Evolutionary conservation across 73 alveolate species (phyloP).

Genomic region (Paramecium pentaurelia): DNA sequence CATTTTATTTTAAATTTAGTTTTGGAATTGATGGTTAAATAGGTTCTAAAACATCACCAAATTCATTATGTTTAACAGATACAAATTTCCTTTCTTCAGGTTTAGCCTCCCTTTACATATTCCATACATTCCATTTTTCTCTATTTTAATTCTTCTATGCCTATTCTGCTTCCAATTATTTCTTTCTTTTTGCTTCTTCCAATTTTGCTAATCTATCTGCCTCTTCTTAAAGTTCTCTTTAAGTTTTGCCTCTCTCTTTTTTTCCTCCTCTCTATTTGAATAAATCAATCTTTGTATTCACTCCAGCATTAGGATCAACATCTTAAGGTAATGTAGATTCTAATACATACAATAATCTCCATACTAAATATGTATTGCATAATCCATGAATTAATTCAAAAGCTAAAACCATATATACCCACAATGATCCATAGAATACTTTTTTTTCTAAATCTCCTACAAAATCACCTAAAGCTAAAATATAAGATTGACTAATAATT

Average conservation of each 20-base stretch:
- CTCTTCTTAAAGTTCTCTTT: background rate
- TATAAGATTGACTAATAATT: background rate
- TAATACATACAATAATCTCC: slow-evolving; percentile 13
- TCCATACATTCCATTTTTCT: slow-evolving; percentile 51
- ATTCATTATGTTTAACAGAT: slow-evolving; percentile 13
- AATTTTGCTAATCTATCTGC: background rate
- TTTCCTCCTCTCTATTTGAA: background rate
- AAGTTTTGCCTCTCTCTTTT: background rate
- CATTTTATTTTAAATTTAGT: background rate
- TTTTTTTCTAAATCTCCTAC: slow-evolving; percentile 23
- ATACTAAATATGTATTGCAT: slow-evolving; percentile 5
- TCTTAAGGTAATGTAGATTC: background rate
- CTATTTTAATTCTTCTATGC: background rate
- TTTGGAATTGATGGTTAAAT: background rate
- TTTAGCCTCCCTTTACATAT: slow-evolving; percentile 17
- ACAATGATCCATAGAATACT: background rate
- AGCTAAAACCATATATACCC: background rate
- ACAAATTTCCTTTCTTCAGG: slow-evolving; percentile 34
- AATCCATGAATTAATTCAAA: background rate
- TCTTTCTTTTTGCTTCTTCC: background rate
- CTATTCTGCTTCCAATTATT: background rate
- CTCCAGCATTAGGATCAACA: slow-evolving; percentile 28
- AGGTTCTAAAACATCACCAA: background rate
- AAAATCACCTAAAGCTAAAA: background rate
- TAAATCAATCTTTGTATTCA: slow-evolving; percentile 2